Percentiles rank a stretch among this genome's conserved stretches.
phyloP scores from a whole-genome alignment of 2,329 filamentous ascomycete genomes.

The Botrytis galanthina region DNA sequence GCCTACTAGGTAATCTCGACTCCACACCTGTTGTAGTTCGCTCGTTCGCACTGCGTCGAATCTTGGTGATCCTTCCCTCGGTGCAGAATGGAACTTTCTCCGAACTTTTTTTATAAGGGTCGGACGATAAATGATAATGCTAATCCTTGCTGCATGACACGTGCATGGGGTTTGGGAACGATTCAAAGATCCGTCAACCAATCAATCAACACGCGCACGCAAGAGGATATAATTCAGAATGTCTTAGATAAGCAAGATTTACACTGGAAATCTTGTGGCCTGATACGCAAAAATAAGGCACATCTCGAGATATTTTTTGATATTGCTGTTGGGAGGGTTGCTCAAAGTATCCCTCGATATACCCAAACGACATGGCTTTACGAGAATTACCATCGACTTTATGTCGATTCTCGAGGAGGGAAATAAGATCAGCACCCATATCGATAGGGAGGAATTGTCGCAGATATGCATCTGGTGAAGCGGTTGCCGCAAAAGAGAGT shows the following conservation, averaged over 20 bases:
- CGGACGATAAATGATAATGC: background rate
- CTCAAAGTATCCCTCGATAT: background rate
- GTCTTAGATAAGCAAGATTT: background rate
- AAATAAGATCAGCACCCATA: slow-evolving; percentile 25
- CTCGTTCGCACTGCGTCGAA: background rate
- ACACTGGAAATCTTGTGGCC: background rate
- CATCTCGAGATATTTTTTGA: slow-evolving; percentile 16
- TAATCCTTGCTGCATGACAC: background rate
- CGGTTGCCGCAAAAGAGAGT: slow-evolving; percentile 28
- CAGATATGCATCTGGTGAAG: slow-evolving; percentile 36
- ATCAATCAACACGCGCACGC: background rate
- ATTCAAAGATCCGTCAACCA: background rate
- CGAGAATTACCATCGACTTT: slow-evolving; percentile 37
- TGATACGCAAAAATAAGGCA: slow-evolving; percentile 1
- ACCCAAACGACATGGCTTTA: slow-evolving; percentile 35
- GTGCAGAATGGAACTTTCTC: background rate
- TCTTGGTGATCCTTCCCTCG: background rate
- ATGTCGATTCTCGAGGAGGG: slow-evolving; percentile 31
- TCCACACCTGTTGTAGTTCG: background rate
- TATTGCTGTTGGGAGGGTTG: background rate
- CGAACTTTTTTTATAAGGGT: background rate
- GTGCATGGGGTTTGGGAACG: background rate
- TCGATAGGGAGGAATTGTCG: slow-evolving; percentile 23
- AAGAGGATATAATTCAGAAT: background rate
- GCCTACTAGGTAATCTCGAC: background rate